Evolutionary conservation across 495 filamentous ascomycete species (phyloP), one percentile per base, ranked within the genome.

Genomic region (Letharia lupina): DNA sequence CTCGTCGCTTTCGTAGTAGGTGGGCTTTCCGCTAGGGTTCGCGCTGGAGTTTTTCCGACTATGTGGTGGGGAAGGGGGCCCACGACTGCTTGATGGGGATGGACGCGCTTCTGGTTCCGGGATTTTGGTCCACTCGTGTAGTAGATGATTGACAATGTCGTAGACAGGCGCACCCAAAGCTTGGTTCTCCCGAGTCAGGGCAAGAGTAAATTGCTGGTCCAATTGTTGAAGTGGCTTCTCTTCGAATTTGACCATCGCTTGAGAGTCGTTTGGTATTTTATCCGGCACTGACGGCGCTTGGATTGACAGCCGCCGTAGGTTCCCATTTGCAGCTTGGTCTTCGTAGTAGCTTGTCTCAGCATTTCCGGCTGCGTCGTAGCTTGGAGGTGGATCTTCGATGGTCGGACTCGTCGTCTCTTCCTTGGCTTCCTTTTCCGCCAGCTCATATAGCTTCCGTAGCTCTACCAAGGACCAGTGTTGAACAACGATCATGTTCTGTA

Each of bases 401-500:
- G 44, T 39, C 37, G 63, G 60, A 40, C 65, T 61, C 50, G 33
- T 20, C 23, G 44, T 64, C 39, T 72, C 72, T 39, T 79, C 74
- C 12, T 64, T 42, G 33, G 68, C 72, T 62, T 80, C 78, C 37
- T 77, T 72, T 57, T 77, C 71, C 44, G 77, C 78, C 28, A 72
- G 23, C 56, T 77, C 72, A 71, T 77, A 80, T 31, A 81, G 68
- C 11, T 72, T 72, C 37, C 77, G 77, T 9, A 81, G 70, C 15
- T 77, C 76, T 54, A 75, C 77, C 39, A 74, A 66, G 16, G 78
- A 75, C 75, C 76, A 80, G 66, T 80, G 78, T 52, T 79, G 70
- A 7, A 79, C 73, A n/a, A 81, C 74, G 37, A 81, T 73, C 78
- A 81, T 78, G 60, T 79, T 81, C 66, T 81, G 77, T 16, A 74